Conservation (phyloP, 2,329 filamentous ascomycete species). For the Botrytis deweyae region DNA sequence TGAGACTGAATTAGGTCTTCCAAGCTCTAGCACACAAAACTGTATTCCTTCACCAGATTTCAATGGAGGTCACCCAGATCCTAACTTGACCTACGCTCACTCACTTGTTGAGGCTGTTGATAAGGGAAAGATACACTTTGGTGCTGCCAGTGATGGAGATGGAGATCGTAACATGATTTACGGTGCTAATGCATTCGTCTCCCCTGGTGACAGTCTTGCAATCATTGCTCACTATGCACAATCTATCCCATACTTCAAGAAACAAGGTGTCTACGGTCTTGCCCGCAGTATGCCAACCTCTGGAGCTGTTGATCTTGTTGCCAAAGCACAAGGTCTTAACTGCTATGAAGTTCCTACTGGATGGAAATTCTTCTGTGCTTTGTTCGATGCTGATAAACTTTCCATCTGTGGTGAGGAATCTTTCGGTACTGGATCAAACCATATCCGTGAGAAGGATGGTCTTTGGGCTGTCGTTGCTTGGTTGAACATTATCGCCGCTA, state of each 20-base stretch:
- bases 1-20: constrained; percentile 84
- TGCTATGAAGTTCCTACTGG: constrained; percentile 97
- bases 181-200: constrained; percentile 93
- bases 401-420: constrained; percentile 99
- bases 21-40: constrained; percentile 79
- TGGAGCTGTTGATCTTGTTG: constrained; percentile 91
- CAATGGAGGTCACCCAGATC: constrained; percentile 94
- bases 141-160: constrained; percentile 93
- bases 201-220: constrained; percentile 92
- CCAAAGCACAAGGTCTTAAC: constrained; percentile 86
- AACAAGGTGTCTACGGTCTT: constrained; percentile 92
- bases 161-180: constrained; percentile 99
- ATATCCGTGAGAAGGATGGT: constrained; percentile 98
- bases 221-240: constrained; percentile 98
- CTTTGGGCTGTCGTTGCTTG: constrained; percentile 97
- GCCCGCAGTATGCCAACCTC: constrained; percentile 98
- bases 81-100: constrained; percentile 95
- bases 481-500: constrained; percentile 96
- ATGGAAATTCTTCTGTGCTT: constrained; percentile 98
- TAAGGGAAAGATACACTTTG: constrained; percentile 88
- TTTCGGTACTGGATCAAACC: constrained; percentile 96
- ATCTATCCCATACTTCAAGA: constrained; percentile 97
- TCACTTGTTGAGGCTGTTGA: constrained; percentile 93
- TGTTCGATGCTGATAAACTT: constrained; percentile 92
- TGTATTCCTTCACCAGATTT: constrained; percentile 92